Evolutionary conservation across 768 basidiomycete genomes (phyloP), one percentile per base, ranked within the genome.

Genomic region (Baorangia bicolor): DNA sequence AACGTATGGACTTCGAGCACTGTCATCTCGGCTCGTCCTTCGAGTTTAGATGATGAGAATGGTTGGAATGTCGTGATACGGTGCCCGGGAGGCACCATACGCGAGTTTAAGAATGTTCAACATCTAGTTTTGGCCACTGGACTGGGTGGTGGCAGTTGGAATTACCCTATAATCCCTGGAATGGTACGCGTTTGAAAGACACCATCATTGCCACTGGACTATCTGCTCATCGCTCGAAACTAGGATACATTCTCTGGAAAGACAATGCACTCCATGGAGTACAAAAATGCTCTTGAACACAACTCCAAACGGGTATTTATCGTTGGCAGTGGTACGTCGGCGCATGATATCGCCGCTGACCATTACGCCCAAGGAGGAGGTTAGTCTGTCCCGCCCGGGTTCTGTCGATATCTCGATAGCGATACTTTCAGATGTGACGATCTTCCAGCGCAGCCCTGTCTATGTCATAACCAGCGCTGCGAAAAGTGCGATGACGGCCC

Each of bases 111-210:
- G 7, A 33, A 39, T 6, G 73, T 76, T 8, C 75, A 77, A 31
- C 81, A 85, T 63, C 61, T 86, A 43, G 74, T 85, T 10, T 75
- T 84, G 49, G 80, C 82, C 5, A 77, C 80, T 18, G 85, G 84
- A 0, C 67, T 81, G 27, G 75, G 74, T 1, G 77, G 74, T 25
- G 64, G 63, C 3, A 47, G 48, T 13, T 75, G 77, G 0, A 75
- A 75, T 38, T 76, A 78, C 27, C 82, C 83, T 0, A 45, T 63
- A 11, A 71, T 77, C 48, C 73, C 77, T 28, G 76, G 75, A n/a
- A 71, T 73, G 68, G 77, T 76, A 49, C 4, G 55, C 37, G 16
- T 10, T 62, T 10, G 40, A 21, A 23, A 16, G 31, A 12, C 34
- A 51, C 6, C 38, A 18, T 31, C 38, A 18, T 31, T 20, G 6